Conservation (phyloP, 176 grass and related monocot species). For the Cenchrus americanus region DNA sequence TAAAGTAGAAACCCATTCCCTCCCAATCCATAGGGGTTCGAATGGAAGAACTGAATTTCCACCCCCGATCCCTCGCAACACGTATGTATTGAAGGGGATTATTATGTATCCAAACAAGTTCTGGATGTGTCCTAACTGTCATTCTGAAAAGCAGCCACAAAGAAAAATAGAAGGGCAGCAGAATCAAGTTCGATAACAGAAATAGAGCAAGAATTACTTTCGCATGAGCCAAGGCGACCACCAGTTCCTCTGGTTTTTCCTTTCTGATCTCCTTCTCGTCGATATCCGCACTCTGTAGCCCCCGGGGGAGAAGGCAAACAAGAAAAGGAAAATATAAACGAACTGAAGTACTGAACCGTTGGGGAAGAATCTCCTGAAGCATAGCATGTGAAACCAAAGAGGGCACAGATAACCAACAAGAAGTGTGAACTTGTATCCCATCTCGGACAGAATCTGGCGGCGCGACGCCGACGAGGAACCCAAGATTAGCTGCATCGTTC, state of each 20-base stretch:
- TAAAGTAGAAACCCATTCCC: too few relatives aligned
- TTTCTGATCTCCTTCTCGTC: slow-evolving; percentile 88
- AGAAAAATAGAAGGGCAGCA: background rate
- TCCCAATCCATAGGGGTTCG: background rate
- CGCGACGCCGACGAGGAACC: slow-evolving; percentile 88
- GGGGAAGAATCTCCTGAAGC: background rate
- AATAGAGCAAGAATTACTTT: slow-evolving; percentile 55
- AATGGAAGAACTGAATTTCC: too few relatives aligned
- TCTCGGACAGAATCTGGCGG: slow-evolving; percentile 84
- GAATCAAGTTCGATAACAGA: background rate
- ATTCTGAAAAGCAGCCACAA: background rate
- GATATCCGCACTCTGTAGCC: slow-evolving; percentile 76
- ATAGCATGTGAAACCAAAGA: slow-evolving; percentile 10
- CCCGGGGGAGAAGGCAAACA: background rate
- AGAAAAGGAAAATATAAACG: background rate
- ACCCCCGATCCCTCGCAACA: too few relatives aligned
- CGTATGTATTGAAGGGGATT: too few relatives aligned
- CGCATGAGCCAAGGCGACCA: slow-evolving; percentile 81
- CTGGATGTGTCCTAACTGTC: background rate
- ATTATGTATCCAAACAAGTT: too few relatives aligned
- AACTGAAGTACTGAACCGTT: slow-evolving; percentile 22
- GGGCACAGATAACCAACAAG: slow-evolving; percentile 49
- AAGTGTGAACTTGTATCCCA: slow-evolving; percentile 87
- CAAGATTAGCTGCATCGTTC: slow-evolving; percentile 69
- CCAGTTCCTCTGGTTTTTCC: slow-evolving; percentile 82